Conservation (phyloP, 1,284 basidiomycete genomes). For the Athelia sp. region DNA sequence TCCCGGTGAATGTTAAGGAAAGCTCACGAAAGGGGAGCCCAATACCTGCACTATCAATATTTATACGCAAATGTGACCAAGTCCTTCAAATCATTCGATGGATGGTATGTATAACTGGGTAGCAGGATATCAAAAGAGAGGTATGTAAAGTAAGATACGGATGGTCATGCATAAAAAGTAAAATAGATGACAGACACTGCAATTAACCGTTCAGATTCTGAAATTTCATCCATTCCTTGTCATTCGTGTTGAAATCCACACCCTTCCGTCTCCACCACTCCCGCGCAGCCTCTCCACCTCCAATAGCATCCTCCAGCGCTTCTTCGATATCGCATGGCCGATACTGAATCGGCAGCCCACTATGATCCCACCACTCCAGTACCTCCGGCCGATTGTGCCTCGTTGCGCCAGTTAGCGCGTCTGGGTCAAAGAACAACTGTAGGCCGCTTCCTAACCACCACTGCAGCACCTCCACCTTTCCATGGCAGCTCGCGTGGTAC, state of each 20-base stretch:
- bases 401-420: slow-evolving; percentile 73
- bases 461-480: slow-evolving; percentile 73
- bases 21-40: too few relatives aligned
- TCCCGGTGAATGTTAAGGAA: too few relatives aligned
- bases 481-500: slow-evolving; percentile 70
- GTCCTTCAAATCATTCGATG: too few relatives aligned
- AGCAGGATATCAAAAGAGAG: background rate
- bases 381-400: slow-evolving; percentile 76
- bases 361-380: slow-evolving; percentile 81
- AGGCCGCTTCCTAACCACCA: slow-evolving; percentile 80
- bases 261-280: slow-evolving; percentile 76
- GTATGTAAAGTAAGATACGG: background rate
- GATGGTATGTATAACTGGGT: too few relatives aligned
- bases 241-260: slow-evolving; percentile 73
- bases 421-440: slow-evolving; percentile 73
- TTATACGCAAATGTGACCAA: too few relatives aligned
- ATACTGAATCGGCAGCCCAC: slow-evolving; percentile 71
- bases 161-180: too few relatives aligned
- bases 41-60: too few relatives aligned
- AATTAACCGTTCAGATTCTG: slow-evolving; percentile 58
- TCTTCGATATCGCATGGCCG: slow-evolving; percentile 84
- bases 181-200: background rate
- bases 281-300: slow-evolving; percentile 63
- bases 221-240: slow-evolving; percentile 79
- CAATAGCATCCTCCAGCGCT: slow-evolving; percentile 78